Conservation (phyloP, 108 stramenopile genomes). For the Discostella stelligeroides region DNA sequence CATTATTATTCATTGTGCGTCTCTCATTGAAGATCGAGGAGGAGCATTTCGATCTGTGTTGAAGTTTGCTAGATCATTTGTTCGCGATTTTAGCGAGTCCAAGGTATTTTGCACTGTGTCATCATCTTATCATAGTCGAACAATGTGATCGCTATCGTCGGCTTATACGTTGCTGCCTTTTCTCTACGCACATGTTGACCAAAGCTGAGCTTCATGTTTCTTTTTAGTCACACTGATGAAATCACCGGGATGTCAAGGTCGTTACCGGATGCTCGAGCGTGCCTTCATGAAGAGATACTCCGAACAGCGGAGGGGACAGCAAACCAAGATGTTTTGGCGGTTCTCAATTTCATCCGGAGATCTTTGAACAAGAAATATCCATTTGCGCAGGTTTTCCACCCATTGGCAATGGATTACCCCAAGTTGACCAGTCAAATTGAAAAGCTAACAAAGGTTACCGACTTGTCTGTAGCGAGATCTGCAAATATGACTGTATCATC, state of each 20-base stretch:
- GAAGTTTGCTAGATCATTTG: conserved; percentile 57
- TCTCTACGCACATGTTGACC: neutral
- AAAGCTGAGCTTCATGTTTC: conserved; percentile 51
- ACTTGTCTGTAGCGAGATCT: conserved; percentile 19
- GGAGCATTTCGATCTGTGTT: conserved; percentile 56
- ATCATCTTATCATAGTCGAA: neutral
- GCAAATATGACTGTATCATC: conserved; percentile 52
- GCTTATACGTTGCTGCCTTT: neutral
- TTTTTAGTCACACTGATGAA: conserved; percentile 61
- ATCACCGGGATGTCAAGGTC: conserved; percentile 32
- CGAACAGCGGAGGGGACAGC: conserved; percentile 47
- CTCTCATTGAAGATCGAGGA: too few relatives aligned
- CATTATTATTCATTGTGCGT: too few relatives aligned
- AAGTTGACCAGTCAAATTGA: conserved; percentile 29
- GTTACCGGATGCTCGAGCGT: conserved; percentile 19
- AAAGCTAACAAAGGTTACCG: conserved; percentile 26
- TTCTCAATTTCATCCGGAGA: conserved; percentile 46
- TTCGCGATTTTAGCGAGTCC: conserved; percentile 49
- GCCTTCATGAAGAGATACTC: conserved; percentile 43
- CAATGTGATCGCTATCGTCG: neutral
- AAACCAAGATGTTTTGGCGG: conserved; percentile 43
- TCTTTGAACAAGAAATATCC: conserved; percentile 52
- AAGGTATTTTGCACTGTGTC: conserved; percentile 22
- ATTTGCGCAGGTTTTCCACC: conserved; percentile 57
- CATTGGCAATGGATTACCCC: conserved; percentile 45